Percentiles rank a stretch among this genome's conserved stretches.
Conservation (phyloP, 2,329 filamentous ascomycete species). For the Xylaria sp. region DNA sequence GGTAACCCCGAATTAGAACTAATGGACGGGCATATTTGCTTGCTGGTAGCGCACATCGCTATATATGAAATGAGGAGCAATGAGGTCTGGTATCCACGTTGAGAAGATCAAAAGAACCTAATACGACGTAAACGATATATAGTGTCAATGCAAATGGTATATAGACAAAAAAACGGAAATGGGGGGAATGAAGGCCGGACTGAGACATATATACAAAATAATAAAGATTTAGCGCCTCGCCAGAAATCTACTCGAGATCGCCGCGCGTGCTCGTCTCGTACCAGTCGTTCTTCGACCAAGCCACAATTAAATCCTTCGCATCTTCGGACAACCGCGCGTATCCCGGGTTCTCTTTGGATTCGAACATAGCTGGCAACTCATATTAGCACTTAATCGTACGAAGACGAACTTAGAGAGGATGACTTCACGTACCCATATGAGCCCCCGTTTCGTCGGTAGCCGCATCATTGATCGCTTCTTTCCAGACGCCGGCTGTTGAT, state of each 20-base stretch:
- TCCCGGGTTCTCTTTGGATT: slow-evolving; percentile 71
- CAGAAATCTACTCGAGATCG: slow-evolving; percentile 38
- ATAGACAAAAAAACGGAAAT: slow-evolving; percentile 24
- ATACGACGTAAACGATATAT: slow-evolving; percentile 22
- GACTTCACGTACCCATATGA: slow-evolving; percentile 67
- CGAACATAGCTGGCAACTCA: slow-evolving; percentile 68
- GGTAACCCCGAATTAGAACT: slow-evolving; percentile 3
- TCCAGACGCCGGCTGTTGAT: slow-evolving; percentile 63
- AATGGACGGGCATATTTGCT: slow-evolving; percentile 9
- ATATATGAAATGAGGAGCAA: neutral
- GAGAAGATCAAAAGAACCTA: slow-evolving; percentile 5
- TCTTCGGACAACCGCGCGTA: slow-evolving; percentile 71
- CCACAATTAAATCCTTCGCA: slow-evolving; percentile 67
- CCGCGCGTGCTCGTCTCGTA: slow-evolving; percentile 58
- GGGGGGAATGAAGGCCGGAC: slow-evolving; percentile 19
- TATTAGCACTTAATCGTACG: slow-evolving; percentile 8
- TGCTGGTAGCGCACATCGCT: neutral
- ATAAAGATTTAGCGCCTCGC: slow-evolving; percentile 11
- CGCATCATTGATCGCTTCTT: slow-evolving; percentile 76
- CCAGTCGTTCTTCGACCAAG: slow-evolving; percentile 71
- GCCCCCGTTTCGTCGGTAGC: slow-evolving; percentile 80
- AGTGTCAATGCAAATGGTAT: slow-evolving; percentile 16
- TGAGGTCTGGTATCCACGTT: slow-evolving; percentile 11
- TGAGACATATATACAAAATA: slow-evolving; percentile 20
- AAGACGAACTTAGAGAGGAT: neutral